These are phyloP conservation scores for Ceratobasidium sp. DNA, from an alignment of 1,284 basidiomycete genomes.

Conservation along the genomic window DNA sequence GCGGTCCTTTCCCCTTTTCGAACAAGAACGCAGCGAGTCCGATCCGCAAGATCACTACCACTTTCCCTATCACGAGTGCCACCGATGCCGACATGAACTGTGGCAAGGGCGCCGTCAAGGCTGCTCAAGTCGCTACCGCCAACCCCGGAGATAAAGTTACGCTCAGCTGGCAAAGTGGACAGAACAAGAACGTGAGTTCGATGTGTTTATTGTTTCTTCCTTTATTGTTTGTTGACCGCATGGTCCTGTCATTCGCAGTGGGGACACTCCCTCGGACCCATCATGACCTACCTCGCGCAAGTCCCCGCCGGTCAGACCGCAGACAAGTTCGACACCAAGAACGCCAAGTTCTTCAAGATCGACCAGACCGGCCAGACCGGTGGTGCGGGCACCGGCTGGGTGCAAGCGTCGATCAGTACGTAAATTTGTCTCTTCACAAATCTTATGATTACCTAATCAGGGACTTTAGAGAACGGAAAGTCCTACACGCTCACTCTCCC, in stretches of 20 bases:
- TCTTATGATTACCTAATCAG: background rate
- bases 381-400: slow-evolving; percentile 56
- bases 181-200: slow-evolving; percentile 39
- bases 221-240: slow-evolving; percentile 2
- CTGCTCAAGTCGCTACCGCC: slow-evolving; percentile 67
- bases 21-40: slow-evolving; percentile 62
- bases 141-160: slow-evolving; percentile 74
- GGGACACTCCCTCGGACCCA: slow-evolving; percentile 78
- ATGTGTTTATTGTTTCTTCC: background rate
- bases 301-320: slow-evolving; percentile 66
- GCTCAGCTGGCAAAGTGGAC: slow-evolving; percentile 57
- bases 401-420: slow-evolving; percentile 60
- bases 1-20: slow-evolving; percentile 61
- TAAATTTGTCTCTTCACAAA: slow-evolving; percentile 12
- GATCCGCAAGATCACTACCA: slow-evolving; percentile 71
- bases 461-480: slow-evolving; percentile 55
- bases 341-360: slow-evolving; percentile 81
- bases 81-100: slow-evolving; percentile 72
- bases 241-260: slow-evolving; percentile 60
- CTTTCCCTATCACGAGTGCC: slow-evolving; percentile 74
- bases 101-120: slow-evolving; percentile 68
- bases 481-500: slow-evolving; percentile 69
- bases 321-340: slow-evolving; percentile 66
- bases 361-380: slow-evolving; percentile 60
- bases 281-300: slow-evolving; percentile 77